phyloP scores from a whole-genome alignment of 805 yeast species.

The Candida krabiensis region DNA sequence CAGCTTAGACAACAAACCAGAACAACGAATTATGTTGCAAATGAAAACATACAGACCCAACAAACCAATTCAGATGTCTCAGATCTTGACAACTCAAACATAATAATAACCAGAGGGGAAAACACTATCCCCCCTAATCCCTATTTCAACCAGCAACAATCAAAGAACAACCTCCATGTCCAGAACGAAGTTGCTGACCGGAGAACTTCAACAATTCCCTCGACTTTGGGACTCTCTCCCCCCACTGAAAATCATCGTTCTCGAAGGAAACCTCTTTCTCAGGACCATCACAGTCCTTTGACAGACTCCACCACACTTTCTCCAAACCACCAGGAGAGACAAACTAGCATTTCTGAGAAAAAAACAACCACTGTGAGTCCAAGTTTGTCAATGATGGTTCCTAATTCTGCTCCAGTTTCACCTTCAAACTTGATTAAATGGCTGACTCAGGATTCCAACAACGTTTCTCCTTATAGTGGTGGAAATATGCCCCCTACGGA shows the following conservation, averaged over 20 bases:
- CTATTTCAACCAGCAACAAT: neutral
- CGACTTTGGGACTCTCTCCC: too few relatives aligned
- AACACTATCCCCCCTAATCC: neutral
- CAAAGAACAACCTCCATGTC: too few relatives aligned
- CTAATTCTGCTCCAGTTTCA: slow-evolving; percentile 9
- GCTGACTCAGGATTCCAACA: slow-evolving; percentile 17
- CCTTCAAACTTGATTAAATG: slow-evolving; percentile 19
- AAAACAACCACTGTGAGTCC: neutral
- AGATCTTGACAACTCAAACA: neutral
- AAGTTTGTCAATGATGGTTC: neutral
- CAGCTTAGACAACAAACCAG: neutral
- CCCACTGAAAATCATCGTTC: too few relatives aligned
- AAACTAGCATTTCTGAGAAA: neutral
- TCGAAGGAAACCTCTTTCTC: too few relatives aligned
- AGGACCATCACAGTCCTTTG: neutral
- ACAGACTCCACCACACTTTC: neutral
- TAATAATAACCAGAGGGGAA: neutral
- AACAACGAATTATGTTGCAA: neutral
- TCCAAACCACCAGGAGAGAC: neutral
- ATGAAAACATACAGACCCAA: neutral
- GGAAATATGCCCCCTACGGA: slow-evolving; percentile 8
- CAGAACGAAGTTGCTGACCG: neutral
- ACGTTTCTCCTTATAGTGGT: slow-evolving; percentile 14
- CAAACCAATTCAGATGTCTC: neutral
- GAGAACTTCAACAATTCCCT: neutral